These are phyloP conservation scores for Takakia lepidozioides DNA, from an alignment of 225 moss, liverwort and hornwort genomes.

Conservation along the genomic window DNA sequence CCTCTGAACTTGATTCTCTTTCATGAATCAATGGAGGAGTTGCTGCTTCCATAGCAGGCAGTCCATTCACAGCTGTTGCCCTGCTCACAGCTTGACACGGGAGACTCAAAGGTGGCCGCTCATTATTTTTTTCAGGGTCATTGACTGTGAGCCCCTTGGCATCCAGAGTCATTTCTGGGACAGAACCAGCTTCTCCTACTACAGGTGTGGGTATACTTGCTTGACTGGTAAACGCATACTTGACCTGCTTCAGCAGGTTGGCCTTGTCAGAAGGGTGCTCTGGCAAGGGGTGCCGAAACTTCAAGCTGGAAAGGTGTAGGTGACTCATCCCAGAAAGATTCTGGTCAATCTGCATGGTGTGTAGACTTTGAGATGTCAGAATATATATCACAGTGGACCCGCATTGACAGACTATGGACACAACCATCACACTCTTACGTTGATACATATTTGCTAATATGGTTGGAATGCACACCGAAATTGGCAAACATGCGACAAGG, in stretches of 20 bases:
- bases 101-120: too few relatives aligned
- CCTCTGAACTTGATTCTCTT: conserved; percentile 20
- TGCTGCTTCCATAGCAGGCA: conserved; percentile 23
- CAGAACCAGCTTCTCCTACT: conserved; percentile 7
- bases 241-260: conserved; percentile 53
- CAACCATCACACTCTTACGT: too few relatives aligned
- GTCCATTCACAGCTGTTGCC: conserved; percentile 12
- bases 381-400: too few relatives aligned
- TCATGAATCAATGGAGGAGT: conserved; percentile 20
- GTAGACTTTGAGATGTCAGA: too few relatives aligned
- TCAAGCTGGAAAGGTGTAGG: conserved; percentile 70
- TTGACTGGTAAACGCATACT: conserved; percentile 33
- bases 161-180: too few relatives aligned
- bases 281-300: conserved; percentile 74
- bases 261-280: conserved; percentile 31
- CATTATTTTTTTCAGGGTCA: too few relatives aligned
- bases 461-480: too few relatives aligned
- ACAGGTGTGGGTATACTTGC: conserved; percentile 8
- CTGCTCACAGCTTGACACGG: too few relatives aligned
- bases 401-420: too few relatives aligned
- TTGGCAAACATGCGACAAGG: too few relatives aligned
- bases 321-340: conserved; percentile 91
- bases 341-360: conserved; percentile 92
- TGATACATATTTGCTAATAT: too few relatives aligned
- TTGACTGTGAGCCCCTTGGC: too few relatives aligned